phyloP scores from a whole-genome alignment of 306 rosid genomes.

The Trifolium fragiferum region DNA sequence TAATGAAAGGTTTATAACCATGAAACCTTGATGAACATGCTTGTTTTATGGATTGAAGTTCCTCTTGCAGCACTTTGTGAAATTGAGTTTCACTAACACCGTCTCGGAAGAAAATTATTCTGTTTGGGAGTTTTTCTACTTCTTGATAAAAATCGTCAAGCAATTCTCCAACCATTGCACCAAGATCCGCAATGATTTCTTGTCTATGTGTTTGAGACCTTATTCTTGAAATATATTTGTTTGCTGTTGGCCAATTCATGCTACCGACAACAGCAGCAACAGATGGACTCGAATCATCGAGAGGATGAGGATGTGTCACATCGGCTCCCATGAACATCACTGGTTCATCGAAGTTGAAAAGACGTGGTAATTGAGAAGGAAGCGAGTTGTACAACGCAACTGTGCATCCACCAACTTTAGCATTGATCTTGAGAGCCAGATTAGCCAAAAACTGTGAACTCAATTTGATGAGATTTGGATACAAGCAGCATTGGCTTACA shows the following conservation, averaged over 20 bases:
- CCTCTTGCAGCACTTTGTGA: slow-evolving; percentile 78
- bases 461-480: slow-evolving; percentile 72
- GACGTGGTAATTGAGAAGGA: slow-evolving; percentile 86
- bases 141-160: slow-evolving; percentile 80
- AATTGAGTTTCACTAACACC: slow-evolving; percentile 99
- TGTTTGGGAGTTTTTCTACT: slow-evolving; percentile 72
- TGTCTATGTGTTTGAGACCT: slow-evolving; percentile 97
- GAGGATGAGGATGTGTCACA: slow-evolving; percentile 98
- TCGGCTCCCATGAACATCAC: slow-evolving; percentile 97
- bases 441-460: slow-evolving; percentile 93
- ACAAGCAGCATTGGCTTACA: slow-evolving; percentile 90
- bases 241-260: slow-evolving; percentile 99
- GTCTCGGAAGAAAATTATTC: slow-evolving; percentile 92
- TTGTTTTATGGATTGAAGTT: slow-evolving; percentile 71
- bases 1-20: slow-evolving; percentile 69
- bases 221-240: slow-evolving; percentile 92
- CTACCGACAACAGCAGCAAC: slow-evolving; percentile 98
- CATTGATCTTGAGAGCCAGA: slow-evolving; percentile 95
- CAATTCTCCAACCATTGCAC: slow-evolving; percentile 83
- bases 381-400: slow-evolving; percentile 86
- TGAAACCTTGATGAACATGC: slow-evolving; percentile 76
- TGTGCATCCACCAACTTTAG: slow-evolving; percentile 97
- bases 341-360: slow-evolving; percentile 67
- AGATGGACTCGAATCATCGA: slow-evolving; percentile 96
- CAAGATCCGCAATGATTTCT: slow-evolving; percentile 89